A percentile compares a stretch with the other conserved stretches of the same genome.
Conservation (phyloP, 257 asterid genomes). For the Avicennia marina region DNA sequence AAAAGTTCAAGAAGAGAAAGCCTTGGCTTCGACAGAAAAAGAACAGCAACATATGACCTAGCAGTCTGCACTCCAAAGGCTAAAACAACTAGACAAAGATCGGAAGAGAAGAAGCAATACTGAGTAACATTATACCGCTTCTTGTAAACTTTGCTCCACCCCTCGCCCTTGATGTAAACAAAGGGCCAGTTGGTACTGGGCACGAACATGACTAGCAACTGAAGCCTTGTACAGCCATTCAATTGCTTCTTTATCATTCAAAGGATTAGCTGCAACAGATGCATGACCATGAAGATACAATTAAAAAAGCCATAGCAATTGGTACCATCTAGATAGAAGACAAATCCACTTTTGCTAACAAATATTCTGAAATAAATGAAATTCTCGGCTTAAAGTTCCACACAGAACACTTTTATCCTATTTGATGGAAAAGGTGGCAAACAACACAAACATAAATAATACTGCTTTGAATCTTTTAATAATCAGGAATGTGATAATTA, state of each 20-base stretch:
- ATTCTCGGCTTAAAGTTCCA: no score
- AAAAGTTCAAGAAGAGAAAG: no score
- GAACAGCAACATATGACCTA: no score
- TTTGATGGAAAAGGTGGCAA: no score
- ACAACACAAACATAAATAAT: no score
- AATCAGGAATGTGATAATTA: no score
- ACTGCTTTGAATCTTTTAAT: no score
- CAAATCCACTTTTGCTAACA: background rate
- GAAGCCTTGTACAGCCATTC: conserved; percentile 72
- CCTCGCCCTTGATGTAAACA: conserved; percentile 87
- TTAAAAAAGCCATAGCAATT: no score
- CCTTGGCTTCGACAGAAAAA: no score
- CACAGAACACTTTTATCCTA: no score
- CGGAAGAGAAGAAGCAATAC: conserved; percentile 3
- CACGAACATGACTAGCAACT: conserved; percentile 74
- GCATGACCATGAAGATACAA: background rate
- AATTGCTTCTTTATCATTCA: conserved; percentile 60
- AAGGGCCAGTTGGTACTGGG: conserved; percentile 91
- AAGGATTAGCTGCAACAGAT: conserved; percentile 55
- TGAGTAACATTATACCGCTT: conserved; percentile 53
- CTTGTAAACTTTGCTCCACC: conserved; percentile 39
- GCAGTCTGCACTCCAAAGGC: background rate
- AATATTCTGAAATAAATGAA: no score
- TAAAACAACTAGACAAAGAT: background rate
- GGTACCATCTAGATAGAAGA: background rate